Evolutionary conservation across 2,329 filamentous ascomycete genomes (phyloP), one percentile per base, ranked within the genome.

Genomic region (Sclerotinia nivalis): DNA sequence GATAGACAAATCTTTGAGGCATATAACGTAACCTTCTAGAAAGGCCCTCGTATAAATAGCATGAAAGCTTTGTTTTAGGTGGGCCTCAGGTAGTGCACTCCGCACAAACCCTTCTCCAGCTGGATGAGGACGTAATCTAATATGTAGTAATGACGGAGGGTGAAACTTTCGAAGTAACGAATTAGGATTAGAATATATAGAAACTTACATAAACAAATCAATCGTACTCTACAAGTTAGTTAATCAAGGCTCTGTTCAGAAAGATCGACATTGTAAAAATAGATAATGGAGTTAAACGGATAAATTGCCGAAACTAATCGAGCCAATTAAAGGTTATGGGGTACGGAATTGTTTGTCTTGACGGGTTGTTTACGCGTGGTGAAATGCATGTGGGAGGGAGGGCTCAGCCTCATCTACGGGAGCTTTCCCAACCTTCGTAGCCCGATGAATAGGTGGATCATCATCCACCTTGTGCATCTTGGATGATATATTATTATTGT

Each of bases 401-500:
- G n/a, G 18, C 62, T 66, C 62, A 66, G 62, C 62, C 62, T 66
- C 62, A 66, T 55, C 31, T 45, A 60, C 37, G 37, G 37, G 56
- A 43, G 45, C 56, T 59, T 59, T 40, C 37, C 31, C 45, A 22
- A 28, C 12, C 37, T 45, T 31, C 25, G 45, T 4, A 60, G 40
- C 58, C 58, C 58, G 25, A 40, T 45, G 37, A n/a, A 25, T 20
- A 45, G 37, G n/a, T 45, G 50, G 37, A 40, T 43, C 37, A 43
- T 43, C 37, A 28, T 54, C 49, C 62, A 66, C 62, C 52, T 54
- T 55, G 49, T n/a, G 49, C 40, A 55, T 43, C 28, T 45, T 20
- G 6, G 40, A 45, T 61, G 40, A 37, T 47, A 45, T 12, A 18
- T 58, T 37, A 15, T 34, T 10, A 22, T 56, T 37, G 6, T n/a